Percentiles rank a stretch among this genome's conserved stretches.
Conservation (phyloP, 2,329 filamentous ascomycete species). For the Clonostachys rosea region DNA sequence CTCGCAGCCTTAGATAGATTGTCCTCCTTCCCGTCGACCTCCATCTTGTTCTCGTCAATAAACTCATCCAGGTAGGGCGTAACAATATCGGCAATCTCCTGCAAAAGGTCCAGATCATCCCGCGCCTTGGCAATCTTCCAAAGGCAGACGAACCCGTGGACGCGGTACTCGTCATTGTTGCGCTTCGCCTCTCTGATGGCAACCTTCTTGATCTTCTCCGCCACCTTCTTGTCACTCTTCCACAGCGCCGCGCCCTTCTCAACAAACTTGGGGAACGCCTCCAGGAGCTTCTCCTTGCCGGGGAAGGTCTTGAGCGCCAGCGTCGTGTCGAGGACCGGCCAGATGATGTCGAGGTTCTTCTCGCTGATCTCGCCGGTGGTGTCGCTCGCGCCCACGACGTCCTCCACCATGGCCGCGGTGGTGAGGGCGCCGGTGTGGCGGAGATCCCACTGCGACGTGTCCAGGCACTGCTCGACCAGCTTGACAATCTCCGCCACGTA, state of each 20-base stretch:
- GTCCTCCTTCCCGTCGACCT: constrained; percentile 54
- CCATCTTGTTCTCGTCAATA: constrained; percentile 60
- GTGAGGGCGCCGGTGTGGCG: constrained; percentile 85
- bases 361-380: constrained; percentile 54
- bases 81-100: constrained; percentile 62
- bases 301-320: constrained; percentile 87
- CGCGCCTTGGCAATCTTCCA: constrained; percentile 68
- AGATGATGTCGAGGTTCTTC: constrained; percentile 59
- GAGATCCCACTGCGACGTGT: constrained; percentile 81
- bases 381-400: constrained; percentile 56
- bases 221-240: constrained; percentile 44
- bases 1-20: constrained; percentile 35
- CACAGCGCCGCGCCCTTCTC: constrained; percentile 57
- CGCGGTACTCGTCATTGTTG: constrained; percentile 80
- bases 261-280: constrained; percentile 75
- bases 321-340: constrained; percentile 79
- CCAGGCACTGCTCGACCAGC: constrained; percentile 64
- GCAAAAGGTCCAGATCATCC: constrained; percentile 65
- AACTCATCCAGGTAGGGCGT: constrained; percentile 56
- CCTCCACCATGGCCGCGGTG: constrained; percentile 67
- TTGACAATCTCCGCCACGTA: constrained; percentile 79
- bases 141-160: constrained; percentile 67
- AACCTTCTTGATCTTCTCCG: constrained; percentile 72
- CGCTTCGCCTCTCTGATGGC: constrained; percentile 83
- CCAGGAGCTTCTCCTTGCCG: constrained; percentile 81